These are phyloP conservation scores for Arthrobotrys entomopaga DNA, from an alignment of 2,329 filamentous ascomycete species.

Conservation along the genomic window DNA sequence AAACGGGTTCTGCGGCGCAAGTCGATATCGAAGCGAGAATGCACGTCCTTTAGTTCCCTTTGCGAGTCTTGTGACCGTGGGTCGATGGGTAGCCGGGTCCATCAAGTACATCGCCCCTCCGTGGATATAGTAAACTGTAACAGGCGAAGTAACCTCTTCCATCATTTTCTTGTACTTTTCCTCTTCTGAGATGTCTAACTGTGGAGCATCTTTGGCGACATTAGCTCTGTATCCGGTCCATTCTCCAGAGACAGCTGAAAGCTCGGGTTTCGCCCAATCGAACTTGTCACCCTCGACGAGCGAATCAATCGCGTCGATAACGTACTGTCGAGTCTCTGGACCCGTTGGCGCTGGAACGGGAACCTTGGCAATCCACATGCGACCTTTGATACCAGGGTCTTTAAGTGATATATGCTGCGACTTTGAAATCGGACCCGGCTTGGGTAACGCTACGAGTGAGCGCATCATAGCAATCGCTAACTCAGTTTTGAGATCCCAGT, in stretches of 20 bases:
- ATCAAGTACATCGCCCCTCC: constrained; percentile 65
- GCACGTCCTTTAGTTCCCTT: constrained; percentile 73
- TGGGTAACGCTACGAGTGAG: constrained; percentile 66
- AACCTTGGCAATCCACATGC: constrained; percentile 82
- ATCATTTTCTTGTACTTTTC: constrained; percentile 75
- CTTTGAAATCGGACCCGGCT: constrained; percentile 68
- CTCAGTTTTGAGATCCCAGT: constrained; percentile 81
- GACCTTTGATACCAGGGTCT: constrained; percentile 77
- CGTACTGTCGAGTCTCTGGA: constrained; percentile 68
- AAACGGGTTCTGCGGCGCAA: constrained; percentile 79
- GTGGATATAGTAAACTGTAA: constrained; percentile 33
- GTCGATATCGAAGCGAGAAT: constrained; percentile 77
- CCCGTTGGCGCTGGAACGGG: constrained; percentile 70
- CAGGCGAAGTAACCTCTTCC: constrained; percentile 71
- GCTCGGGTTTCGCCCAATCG: constrained; percentile 65
- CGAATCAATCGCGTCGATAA: constrained; percentile 70
- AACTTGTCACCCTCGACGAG: constrained; percentile 63
- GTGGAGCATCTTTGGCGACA: constrained; percentile 47
- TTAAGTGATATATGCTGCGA: constrained; percentile 72
- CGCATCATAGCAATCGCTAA: constrained; percentile 78
- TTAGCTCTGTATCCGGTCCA: constrained; percentile 77
- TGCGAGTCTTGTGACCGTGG: constrained; percentile 70
- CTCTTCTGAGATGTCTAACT: constrained; percentile 66
- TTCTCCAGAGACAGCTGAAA: constrained; percentile 73
- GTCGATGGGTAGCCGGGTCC: constrained; percentile 75